These are phyloP conservation scores for Scolecobasidium constrictum DNA, from an alignment of 2,329 filamentous ascomycete genomes.

Conservation along the genomic window DNA sequence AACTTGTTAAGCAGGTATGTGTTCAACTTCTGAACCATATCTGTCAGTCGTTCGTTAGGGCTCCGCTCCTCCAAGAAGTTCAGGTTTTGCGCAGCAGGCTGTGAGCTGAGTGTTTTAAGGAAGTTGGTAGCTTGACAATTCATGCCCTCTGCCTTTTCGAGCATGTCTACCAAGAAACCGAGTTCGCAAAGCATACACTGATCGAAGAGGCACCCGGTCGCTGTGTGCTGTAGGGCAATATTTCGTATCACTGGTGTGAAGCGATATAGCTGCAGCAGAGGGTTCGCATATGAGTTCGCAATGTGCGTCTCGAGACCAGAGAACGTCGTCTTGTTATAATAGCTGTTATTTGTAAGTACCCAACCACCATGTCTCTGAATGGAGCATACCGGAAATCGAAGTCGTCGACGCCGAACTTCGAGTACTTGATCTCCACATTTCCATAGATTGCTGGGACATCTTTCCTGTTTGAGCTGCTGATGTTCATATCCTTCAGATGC, in stretches of 20 bases:
- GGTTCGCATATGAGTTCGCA: conserved; percentile 90
- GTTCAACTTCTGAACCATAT: conserved; percentile 77
- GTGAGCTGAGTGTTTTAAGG: conserved; percentile 75
- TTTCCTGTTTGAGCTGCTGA: conserved; percentile 61
- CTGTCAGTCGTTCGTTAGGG: conserved; percentile 60
- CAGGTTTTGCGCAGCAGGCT: conserved; percentile 59
- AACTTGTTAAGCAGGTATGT: conserved; percentile 79
- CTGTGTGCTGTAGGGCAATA: conserved; percentile 76
- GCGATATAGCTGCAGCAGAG: conserved; percentile 80
- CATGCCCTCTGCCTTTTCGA: conserved; percentile 86
- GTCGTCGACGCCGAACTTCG: conserved; percentile 97
- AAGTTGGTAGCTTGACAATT: conserved; percentile 96
- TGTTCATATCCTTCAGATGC: conserved; percentile 54
- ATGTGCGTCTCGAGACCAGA: conserved; percentile 95
- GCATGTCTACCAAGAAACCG: conserved; percentile 94
- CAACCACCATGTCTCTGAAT: conserved; percentile 6
- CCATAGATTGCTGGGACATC: conserved; percentile 85
- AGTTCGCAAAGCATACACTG: conserved; percentile 86
- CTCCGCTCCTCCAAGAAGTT: conserved; percentile 78
- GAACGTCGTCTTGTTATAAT: conserved; percentile 86
- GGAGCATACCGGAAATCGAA: conserved; percentile 82
- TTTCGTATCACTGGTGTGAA: conserved; percentile 87
- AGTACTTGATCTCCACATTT: conserved; percentile 96
- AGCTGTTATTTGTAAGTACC: conserved; percentile 39
- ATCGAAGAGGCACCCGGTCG: conserved; percentile 71